Percentiles rank a stretch among this genome's conserved stretches.
Conservation (phyloP, 495 filamentous ascomycete genomes). For the Xylaria cubensis region DNA sequence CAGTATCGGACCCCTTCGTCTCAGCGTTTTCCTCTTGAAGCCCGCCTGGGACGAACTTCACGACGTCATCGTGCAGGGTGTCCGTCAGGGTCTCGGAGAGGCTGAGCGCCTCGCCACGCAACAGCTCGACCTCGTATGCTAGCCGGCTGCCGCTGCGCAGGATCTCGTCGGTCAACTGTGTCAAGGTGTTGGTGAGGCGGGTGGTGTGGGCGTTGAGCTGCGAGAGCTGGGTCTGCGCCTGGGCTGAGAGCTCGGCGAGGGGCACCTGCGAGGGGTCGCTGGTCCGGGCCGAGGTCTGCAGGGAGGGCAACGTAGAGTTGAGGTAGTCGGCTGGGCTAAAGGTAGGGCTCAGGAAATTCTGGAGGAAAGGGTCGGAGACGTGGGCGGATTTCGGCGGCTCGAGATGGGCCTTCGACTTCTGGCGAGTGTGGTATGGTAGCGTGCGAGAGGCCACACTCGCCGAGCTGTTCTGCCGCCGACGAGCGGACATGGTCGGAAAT, state of each 20-base stretch:
- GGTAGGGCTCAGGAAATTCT: slow-evolving; percentile 71
- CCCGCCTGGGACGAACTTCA: slow-evolving; percentile 67
- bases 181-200: slow-evolving; percentile 80
- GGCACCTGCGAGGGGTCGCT: slow-evolving; percentile 60
- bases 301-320: slow-evolving; percentile 73
- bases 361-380: slow-evolving; percentile 65
- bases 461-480: slow-evolving; percentile 49
- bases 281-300: slow-evolving; percentile 50
- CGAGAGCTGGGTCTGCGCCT: slow-evolving; percentile 83
- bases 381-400: slow-evolving; percentile 59
- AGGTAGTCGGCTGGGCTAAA: slow-evolving; percentile 86
- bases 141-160: slow-evolving; percentile 83
- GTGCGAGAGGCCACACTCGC: slow-evolving; percentile 30
- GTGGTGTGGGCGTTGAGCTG: slow-evolving; percentile 88
- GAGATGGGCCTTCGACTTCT: slow-evolving; percentile 37
- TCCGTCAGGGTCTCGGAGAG: slow-evolving; percentile 80
- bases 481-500: slow-evolving; percentile 33
- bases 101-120: slow-evolving; percentile 82
- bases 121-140: slow-evolving; percentile 92
- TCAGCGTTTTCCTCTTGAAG: slow-evolving; percentile 38
- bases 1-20: slow-evolving; percentile 24
- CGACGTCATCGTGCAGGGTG: slow-evolving; percentile 69
- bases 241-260: slow-evolving; percentile 76
- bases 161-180: slow-evolving; percentile 92
- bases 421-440: slow-evolving; percentile 35